Evolutionary conservation across 2,329 filamentous ascomycete genomes (phyloP).

Genomic region (Neonectria hederae): DNA sequence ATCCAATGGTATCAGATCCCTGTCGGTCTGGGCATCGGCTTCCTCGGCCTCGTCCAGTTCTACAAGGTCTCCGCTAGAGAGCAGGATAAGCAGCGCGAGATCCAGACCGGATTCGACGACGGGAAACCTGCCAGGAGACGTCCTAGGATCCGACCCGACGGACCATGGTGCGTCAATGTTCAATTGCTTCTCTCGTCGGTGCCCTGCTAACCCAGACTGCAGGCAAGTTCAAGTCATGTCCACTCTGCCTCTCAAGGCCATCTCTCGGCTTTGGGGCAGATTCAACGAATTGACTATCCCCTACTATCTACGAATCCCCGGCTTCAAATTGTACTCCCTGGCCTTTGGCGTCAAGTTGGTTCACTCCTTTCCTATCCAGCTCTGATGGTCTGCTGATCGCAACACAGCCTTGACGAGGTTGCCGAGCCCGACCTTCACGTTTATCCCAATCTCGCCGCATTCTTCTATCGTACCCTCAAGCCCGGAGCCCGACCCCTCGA

Average conservation of each 20-base stretch:
- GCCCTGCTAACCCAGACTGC: constrained; percentile 26
- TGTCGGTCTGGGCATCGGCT: constrained; percentile 83
- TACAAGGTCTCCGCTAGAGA: constrained; percentile 75
- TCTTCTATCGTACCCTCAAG: constrained; percentile 96
- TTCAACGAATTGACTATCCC: constrained; percentile 93
- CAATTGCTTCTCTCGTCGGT: not conserved
- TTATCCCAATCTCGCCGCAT: constrained; percentile 92
- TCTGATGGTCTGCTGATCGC: constrained; percentile 34
- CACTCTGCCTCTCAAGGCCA: constrained; percentile 87
- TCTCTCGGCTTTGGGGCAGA: constrained; percentile 87
- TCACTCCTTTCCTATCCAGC: not conserved
- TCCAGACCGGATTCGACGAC: constrained; percentile 55
- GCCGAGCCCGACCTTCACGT: constrained; percentile 86
- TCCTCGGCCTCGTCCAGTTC: constrained; percentile 84
- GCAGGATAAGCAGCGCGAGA: constrained; percentile 58
- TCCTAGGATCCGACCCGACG: constrained; percentile 77
- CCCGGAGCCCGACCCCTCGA: constrained; percentile 88
- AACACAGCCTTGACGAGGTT: constrained; percentile 79
- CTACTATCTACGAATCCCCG: constrained; percentile 86
- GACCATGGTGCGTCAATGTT: constrained; percentile 73
- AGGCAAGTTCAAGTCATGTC: constrained; percentile 94
- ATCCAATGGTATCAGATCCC: constrained; percentile 93
- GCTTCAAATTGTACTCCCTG: constrained; percentile 91
- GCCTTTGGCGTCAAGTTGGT: constrained; percentile 85
- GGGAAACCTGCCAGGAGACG: constrained; percentile 60